phyloP scores from a whole-genome alignment of 768 basidiomycete genomes.

The Auricularia cornea region DNA sequence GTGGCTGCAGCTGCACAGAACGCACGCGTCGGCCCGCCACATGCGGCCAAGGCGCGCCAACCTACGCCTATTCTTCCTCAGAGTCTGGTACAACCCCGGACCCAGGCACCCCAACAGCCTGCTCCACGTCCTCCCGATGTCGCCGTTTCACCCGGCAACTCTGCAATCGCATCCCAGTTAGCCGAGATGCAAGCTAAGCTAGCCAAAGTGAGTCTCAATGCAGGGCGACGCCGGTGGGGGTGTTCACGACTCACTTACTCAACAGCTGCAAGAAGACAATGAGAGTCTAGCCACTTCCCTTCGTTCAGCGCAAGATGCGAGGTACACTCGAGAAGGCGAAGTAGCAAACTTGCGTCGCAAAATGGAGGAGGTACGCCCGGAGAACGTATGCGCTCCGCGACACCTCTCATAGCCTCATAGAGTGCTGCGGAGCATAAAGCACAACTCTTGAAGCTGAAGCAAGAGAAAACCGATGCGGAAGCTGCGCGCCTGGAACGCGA shows the following conservation, averaged over 20 bases:
- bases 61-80: background rate
- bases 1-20: too few relatives aligned
- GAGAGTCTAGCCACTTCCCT: slow-evolving; percentile 36
- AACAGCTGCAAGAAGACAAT: slow-evolving; percentile 46
- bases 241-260: background rate
- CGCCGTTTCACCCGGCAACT: too few relatives aligned
- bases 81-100: background rate
- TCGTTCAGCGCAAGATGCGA: slow-evolving; percentile 40
- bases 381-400: background rate
- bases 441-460: slow-evolving; percentile 47
- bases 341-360: slow-evolving; percentile 54
- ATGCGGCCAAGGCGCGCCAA: background rate
- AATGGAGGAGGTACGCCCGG: slow-evolving; percentile 51
- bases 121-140: background rate
- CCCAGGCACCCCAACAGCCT: background rate
- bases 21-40: too few relatives aligned
- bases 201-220: slow-evolving; percentile 1
- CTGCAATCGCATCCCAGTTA: background rate
- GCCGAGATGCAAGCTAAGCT: background rate
- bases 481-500: slow-evolving; percentile 45
- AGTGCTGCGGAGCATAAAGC: slow-evolving; percentile 36
- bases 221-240: too few relatives aligned
- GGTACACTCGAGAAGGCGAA: slow-evolving; percentile 60
- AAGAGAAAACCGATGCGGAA: slow-evolving; percentile 55
- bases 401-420: slow-evolving; percentile 39